Evolutionary conservation across 305 asterid species (phyloP).

Genomic region (Rubia peregrina): DNA sequence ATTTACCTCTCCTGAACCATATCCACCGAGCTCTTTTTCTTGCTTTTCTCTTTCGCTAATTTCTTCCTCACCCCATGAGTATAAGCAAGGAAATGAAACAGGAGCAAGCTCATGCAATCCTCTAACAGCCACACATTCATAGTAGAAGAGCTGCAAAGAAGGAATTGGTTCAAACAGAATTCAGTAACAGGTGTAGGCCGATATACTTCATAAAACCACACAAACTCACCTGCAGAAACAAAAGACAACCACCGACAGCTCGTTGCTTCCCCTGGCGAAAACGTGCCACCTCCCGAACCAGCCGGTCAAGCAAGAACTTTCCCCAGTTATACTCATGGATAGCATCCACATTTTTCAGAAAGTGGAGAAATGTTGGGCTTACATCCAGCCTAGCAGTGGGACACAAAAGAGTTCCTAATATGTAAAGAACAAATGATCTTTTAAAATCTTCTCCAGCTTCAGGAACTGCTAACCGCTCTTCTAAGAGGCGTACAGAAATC

Average conservation of each 20-base stretch:
- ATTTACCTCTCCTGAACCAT: constrained; percentile 93
- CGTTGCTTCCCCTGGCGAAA: constrained; percentile 98
- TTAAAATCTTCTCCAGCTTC: constrained; percentile 96
- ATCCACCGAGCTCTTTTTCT: constrained; percentile 94
- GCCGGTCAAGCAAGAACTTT: constrained; percentile 83
- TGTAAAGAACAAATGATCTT: constrained; percentile 95
- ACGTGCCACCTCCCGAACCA: constrained; percentile 92
- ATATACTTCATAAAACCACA: constrained; percentile 8
- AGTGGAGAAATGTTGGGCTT: constrained; percentile 98
- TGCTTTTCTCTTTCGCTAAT: constrained; percentile 89
- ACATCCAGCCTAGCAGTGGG: constrained; percentile 98
- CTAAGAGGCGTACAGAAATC: constrained; percentile 80
- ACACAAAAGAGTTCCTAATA: constrained; percentile 83
- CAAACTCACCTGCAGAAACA: constrained; percentile 84
- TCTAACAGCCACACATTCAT: constrained; percentile 94
- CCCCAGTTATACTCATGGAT: constrained; percentile 98
- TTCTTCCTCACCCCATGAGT: constrained; percentile 98
- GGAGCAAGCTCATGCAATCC: constrained; percentile 79
- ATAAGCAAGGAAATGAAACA: constrained; percentile 79
- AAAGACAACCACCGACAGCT: constrained; percentile 97
- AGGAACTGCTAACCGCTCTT: constrained; percentile 80
- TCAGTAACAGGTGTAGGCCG: constrained; percentile 6
- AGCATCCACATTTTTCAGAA: constrained; percentile 76
- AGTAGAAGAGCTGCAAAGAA: constrained; percentile 77
- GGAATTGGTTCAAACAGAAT: constrained; percentile 13